Percentiles rank a stretch among this genome's conserved stretches.
Evolutionary conservation across 306 rosid genomes (phyloP).

Genomic region (Quercus mongolica): DNA sequence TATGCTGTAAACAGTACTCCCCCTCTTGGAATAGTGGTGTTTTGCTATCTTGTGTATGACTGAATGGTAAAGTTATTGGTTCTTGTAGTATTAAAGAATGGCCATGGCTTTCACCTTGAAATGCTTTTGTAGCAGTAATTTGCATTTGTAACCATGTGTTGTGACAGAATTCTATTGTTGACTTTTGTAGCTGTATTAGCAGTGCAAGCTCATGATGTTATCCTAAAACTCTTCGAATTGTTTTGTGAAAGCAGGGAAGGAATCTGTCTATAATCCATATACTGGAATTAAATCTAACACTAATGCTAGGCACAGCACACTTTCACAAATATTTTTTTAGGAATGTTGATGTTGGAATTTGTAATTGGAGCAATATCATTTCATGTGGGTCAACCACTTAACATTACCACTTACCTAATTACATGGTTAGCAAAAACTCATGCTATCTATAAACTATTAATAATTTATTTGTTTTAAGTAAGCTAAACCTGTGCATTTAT

Average conservation of each 20-base stretch:
- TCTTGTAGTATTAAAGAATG: background rate
- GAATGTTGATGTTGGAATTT: no score
- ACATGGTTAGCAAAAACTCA: no score
- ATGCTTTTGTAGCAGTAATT: background rate
- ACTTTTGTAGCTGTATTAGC: background rate
- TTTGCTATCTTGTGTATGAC: background rate
- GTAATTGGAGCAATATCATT: no score
- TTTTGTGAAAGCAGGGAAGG: background rate
- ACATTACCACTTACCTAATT: no score
- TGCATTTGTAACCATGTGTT: background rate
- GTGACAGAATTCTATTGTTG: background rate
- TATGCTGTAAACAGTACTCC: background rate
- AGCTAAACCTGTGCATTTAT: no score
- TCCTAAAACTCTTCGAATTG: no score
- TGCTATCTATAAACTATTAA: no score
- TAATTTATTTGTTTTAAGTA: no score
- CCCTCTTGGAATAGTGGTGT: background rate
- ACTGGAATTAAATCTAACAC: no score
- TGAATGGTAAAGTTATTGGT: background rate
- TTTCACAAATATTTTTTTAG: no score
- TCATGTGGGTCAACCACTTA: no score
- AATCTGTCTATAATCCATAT: background rate
- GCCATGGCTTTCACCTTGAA: background rate
- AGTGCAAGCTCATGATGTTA: background rate
- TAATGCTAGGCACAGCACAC: no score